A percentile compares a stretch with the other conserved stretches of the same genome.
Conservation (phyloP, 176 grass and related monocot genomes). For the Luzula sylvatica region DNA sequence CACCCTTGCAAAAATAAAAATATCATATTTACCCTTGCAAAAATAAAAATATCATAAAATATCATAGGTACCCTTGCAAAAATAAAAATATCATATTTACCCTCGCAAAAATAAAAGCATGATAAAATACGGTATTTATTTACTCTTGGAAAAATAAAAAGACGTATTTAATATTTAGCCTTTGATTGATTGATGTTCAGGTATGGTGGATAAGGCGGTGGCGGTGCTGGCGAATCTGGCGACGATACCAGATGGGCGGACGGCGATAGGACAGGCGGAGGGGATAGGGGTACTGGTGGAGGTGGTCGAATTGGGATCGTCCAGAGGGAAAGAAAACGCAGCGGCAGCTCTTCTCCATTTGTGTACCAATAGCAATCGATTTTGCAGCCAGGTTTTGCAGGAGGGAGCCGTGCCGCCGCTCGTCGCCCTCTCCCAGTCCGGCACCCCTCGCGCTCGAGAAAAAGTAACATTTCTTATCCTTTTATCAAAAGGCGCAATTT, state of each 20-base stretch:
- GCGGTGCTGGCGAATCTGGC: slow-evolving; percentile 79
- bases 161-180: too few relatives aligned
- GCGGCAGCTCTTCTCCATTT: slow-evolving; percentile 62
- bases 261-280: slow-evolving; percentile 42
- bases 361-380: slow-evolving; percentile 58
- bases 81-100: too few relatives aligned
- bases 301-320: slow-evolving; percentile 79
- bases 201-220: slow-evolving; percentile 82
- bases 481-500: too few relatives aligned
- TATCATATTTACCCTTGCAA: too few relatives aligned
- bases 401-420: slow-evolving; percentile 81
- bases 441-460: slow-evolving; percentile 75
- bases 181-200: slow-evolving; percentile 77
- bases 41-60: too few relatives aligned
- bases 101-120: too few relatives aligned
- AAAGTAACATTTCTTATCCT: too few relatives aligned
- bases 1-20: too few relatives aligned
- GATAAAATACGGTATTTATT: too few relatives aligned
- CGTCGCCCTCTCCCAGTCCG: slow-evolving; percentile 64
- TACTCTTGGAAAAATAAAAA: too few relatives aligned
- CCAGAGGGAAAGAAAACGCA: slow-evolving; percentile 66
- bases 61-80: too few relatives aligned
- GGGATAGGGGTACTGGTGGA: slow-evolving; percentile 67
- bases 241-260: slow-evolving; percentile 52
- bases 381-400: slow-evolving; percentile 67